Evolutionary conservation across 768 basidiomycete species (phyloP).

Genomic region (Sarcodon sp.): DNA sequence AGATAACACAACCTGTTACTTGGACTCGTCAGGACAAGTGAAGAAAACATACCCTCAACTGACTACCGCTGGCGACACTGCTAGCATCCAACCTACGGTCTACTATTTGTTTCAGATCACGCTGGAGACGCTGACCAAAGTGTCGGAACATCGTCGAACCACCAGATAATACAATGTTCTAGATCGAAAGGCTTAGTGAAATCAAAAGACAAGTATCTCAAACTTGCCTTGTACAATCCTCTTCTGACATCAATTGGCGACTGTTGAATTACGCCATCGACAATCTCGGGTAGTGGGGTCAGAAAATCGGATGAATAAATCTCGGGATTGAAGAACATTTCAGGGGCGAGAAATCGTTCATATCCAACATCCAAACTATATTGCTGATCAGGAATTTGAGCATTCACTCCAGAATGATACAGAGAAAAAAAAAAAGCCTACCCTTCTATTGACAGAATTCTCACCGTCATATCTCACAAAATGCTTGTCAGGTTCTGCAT

Average conservation of each 20-base stretch:
- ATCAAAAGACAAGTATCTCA: background rate
- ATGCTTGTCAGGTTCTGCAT: conserved; percentile 89
- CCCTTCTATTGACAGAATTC: conserved; percentile 84
- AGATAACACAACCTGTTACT: background rate
- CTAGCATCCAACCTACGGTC: conserved; percentile 80
- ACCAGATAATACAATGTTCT: conserved; percentile 96
- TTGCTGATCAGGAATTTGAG: conserved; percentile 42
- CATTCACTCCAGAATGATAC: background rate
- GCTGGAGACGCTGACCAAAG: conserved; percentile 93
- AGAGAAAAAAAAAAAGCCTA: conserved; percentile 21
- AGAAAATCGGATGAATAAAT: conserved; percentile 97
- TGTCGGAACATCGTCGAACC: conserved; percentile 99
- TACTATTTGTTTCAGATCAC: conserved; percentile 89
- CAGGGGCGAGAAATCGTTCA: conserved; percentile 97
- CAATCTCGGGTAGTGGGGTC: conserved; percentile 91
- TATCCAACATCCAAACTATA: conserved; percentile 92
- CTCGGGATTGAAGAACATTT: conserved; percentile 99
- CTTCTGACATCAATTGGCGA: conserved; percentile 96
- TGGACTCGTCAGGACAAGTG: background rate
- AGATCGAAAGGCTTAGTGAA: background rate
- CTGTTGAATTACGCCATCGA: conserved; percentile 90
- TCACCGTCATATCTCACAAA: conserved; percentile 92
- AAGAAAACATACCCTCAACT: conserved; percentile 44
- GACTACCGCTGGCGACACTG: conserved; percentile 59
- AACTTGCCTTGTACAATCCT: conserved; percentile 80